Base-by-base conservation (phyloP, 306 rosid genomes). In the Betula pendula region DNA sequence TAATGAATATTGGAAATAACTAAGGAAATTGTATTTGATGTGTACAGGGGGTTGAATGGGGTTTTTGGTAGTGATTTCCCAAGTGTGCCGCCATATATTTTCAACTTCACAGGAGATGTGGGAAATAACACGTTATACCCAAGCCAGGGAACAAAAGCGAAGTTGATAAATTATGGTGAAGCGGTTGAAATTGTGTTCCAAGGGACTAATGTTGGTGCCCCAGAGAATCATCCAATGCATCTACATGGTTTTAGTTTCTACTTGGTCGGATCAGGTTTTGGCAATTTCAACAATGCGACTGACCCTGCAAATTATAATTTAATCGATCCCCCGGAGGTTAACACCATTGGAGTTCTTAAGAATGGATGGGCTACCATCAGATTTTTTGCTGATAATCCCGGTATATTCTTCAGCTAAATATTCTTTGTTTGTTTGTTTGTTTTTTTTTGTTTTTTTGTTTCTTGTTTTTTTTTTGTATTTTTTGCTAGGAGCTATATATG, bases 121-220 rank as follows among this genome's bases (percentile, higher is more conserved):
- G 49, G 49, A 13, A 45, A 45, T 13, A 45, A 45, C 49, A 45
- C 49, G 0, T 1, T 45, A 75, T 62, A 44, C 79, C 88, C 24
- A 81, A 45, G 62, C 2, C 65, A 15, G 38, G 88, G 87, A 48
- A 87, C 88, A 0, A 76, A 74, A 71, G 93, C 81, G 45, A 85
- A 51, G 63, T 49, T 85, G 43, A 38, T 89, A 4, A 47, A 81
- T 3, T 81, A 74, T 62, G 80, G 74, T 49, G 80, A 77, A 72
- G 40, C 45, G 0, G 87, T 89, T 11, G 89, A 89, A 51, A 56
- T 87, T 48, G 79, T 72, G 17, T 68, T 79, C 43, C 90, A 87
- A 77, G 87, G 89, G 68, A 84, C 90, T 20, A 87, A 83, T 25
- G 52, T 65, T 2, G 52, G 50, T 13, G 50, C 81, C 16, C 76